Evolutionary conservation across 768 basidiomycete species (phyloP).

Genomic region (Termitomyces sp.): DNA sequence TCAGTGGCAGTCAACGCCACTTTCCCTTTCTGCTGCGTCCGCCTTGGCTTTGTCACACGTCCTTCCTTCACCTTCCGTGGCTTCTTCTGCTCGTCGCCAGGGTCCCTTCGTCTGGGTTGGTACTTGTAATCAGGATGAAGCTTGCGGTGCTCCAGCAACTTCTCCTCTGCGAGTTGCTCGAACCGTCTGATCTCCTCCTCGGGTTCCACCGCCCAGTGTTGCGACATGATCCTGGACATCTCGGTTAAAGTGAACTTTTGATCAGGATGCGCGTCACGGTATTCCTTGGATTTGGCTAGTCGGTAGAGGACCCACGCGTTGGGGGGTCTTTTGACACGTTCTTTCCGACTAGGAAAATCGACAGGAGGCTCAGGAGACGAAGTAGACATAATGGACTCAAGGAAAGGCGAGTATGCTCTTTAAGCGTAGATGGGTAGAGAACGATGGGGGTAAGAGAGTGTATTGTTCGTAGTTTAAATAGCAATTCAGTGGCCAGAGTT

Average conservation of each 20-base stretch:
- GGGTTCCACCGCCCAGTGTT: neutral
- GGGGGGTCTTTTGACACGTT: neutral
- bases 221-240: neutral
- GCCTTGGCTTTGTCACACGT: neutral
- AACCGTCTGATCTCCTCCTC: neutral
- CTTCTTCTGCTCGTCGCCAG: neutral
- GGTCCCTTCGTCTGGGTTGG: neutral
- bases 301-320: neutral
- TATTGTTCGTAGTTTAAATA: neutral
- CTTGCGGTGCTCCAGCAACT: neutral
- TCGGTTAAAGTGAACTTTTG: neutral
- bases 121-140: neutral
- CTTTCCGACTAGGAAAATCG: neutral
- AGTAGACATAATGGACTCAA: neutral
- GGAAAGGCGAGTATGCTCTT: no score
- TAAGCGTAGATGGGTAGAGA: neutral
- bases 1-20: neutral
- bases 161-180: neutral
- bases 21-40: neutral
- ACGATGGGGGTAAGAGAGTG: neutral
- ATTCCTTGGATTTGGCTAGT: neutral
- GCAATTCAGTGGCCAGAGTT: neutral
- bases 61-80: neutral
- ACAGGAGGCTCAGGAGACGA: neutral
- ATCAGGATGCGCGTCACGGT: neutral